Evolutionary conservation across 1,139 yeast species (phyloP).

Genomic region (Trichomonascaceae sp.): DNA sequence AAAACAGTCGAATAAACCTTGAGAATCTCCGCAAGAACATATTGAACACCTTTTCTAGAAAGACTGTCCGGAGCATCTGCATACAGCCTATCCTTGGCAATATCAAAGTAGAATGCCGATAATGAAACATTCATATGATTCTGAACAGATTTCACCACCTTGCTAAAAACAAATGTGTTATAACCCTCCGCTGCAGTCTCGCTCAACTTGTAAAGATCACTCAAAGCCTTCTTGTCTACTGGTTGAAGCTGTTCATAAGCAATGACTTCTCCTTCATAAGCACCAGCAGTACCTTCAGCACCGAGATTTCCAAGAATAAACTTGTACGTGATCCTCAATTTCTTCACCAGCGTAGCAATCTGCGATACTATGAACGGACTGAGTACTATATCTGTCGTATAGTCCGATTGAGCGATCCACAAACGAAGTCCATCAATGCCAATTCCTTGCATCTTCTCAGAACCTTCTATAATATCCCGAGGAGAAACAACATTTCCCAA

Average conservation of each 20-base stretch:
- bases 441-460: conserved; percentile 51
- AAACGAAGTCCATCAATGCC: conserved; percentile 90
- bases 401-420: conserved; percentile 88
- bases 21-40: conserved; percentile 59
- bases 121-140: conserved; percentile 68
- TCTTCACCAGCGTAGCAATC: conserved; percentile 75
- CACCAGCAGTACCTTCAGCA: conserved; percentile 24
- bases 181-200: conserved; percentile 41
- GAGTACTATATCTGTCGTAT: conserved; percentile 69
- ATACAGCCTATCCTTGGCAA: conserved; percentile 78
- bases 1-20: conserved; percentile 57
- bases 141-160: conserved; percentile 56
- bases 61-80: conserved; percentile 49
- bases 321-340: conserved; percentile 73
- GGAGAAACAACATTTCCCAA: conserved; percentile 80
- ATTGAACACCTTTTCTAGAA: conserved; percentile 62
- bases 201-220: conserved; percentile 48
- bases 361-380: conserved; percentile 68
- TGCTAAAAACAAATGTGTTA: conserved; percentile 56
- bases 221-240: conserved; percentile 61
- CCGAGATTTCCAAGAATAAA: conserved; percentile 71
- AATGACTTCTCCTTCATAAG: conserved; percentile 27
- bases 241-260: conserved; percentile 41
- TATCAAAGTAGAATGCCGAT: conserved; percentile 81
- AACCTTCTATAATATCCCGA: conserved; percentile 50